Percentiles rank a stretch among this genome's conserved stretches.
Evolutionary conservation across 768 basidiomycete species (phyloP).

Genomic region (Tephrocybe sp.): DNA sequence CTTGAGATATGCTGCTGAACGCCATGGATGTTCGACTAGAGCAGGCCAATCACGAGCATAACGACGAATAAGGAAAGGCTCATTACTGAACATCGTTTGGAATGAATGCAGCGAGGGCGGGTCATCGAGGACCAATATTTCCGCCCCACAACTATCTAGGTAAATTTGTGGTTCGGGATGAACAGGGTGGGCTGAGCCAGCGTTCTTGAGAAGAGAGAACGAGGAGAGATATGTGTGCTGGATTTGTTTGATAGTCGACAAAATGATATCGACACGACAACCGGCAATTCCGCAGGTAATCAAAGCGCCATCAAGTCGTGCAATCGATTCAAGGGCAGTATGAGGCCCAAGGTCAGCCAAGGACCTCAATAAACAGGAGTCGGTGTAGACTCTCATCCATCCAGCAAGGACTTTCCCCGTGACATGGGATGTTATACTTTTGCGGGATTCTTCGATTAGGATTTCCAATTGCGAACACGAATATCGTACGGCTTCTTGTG

Average conservation of each 20-base stretch:
- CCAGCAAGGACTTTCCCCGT: conserved; percentile 30
- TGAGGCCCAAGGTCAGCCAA: conserved; percentile 35
- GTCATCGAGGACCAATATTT: conserved; percentile 39
- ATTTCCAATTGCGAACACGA: conserved; percentile 28
- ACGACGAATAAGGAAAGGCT: conserved; percentile 74
- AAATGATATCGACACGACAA: conserved; percentile 59
- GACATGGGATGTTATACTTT: conserved; percentile 45
- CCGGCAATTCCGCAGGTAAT: conserved; percentile 81
- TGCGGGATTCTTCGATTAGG: conserved; percentile 41
- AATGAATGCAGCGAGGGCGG: conserved; percentile 64
- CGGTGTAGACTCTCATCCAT: conserved; percentile 78
- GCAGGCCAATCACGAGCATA: conserved; percentile 81
- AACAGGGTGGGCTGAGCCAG: background rate
- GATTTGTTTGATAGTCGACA: conserved; percentile 57
- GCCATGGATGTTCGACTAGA: conserved; percentile 67
- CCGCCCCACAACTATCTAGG: conserved; percentile 22
- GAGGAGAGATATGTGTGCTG: conserved; percentile 40
- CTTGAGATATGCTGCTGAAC: conserved; percentile 65
- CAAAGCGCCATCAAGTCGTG: conserved; percentile 73
- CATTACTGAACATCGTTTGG: conserved; percentile 35
- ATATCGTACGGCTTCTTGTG: conserved; percentile 2
- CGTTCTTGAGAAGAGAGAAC: background rate
- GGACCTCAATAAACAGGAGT: conserved; percentile 62
- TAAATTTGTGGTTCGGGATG: background rate
- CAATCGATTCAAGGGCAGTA: conserved; percentile 45